Evolutionary conservation across 345 rosid genomes (phyloP).

Genomic region (Alliaria petiolata): DNA sequence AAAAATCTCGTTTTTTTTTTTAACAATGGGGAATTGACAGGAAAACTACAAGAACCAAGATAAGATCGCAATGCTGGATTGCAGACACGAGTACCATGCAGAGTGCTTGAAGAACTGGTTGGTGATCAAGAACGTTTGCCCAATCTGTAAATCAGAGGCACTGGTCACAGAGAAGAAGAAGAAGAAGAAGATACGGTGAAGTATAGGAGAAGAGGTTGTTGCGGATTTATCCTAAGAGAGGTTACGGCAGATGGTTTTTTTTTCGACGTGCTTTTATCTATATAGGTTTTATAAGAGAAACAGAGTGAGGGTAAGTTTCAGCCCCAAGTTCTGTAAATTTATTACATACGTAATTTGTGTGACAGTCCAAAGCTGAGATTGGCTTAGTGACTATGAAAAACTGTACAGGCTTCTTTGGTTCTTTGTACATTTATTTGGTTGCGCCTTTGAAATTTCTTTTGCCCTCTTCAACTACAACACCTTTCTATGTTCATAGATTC

Average conservation of each 20-base stretch:
- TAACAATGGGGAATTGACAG: conserved; percentile 32
- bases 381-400: conserved; percentile 25
- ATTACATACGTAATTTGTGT: conserved; percentile 29
- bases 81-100: conserved; percentile 78
- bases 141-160: conserved; percentile 88
- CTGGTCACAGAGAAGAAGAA: conserved; percentile 31
- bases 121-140: conserved; percentile 73
- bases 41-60: conserved; percentile 57
- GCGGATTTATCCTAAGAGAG: not conserved
- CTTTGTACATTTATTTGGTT: conserved; percentile 34
- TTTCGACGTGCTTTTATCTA: conserved; percentile 24
- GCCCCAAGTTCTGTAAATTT: conserved; percentile 34
- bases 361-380: conserved; percentile 10
- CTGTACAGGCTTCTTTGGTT: conserved; percentile 31
- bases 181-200: conserved; percentile 17
- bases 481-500: not conserved
- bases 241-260: conserved; percentile 8
- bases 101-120: conserved; percentile 90
- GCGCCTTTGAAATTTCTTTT: conserved; percentile 36
- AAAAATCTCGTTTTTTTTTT: not conserved
- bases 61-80: conserved; percentile 58
- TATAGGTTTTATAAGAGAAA: conserved; percentile 34
- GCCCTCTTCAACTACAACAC: not conserved
- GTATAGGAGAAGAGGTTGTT: conserved; percentile 15
- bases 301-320: conserved; percentile 30